Evolutionary conservation across 2,329 filamentous ascomycete genomes (phyloP).

Genomic region (Aphanocladium album): DNA sequence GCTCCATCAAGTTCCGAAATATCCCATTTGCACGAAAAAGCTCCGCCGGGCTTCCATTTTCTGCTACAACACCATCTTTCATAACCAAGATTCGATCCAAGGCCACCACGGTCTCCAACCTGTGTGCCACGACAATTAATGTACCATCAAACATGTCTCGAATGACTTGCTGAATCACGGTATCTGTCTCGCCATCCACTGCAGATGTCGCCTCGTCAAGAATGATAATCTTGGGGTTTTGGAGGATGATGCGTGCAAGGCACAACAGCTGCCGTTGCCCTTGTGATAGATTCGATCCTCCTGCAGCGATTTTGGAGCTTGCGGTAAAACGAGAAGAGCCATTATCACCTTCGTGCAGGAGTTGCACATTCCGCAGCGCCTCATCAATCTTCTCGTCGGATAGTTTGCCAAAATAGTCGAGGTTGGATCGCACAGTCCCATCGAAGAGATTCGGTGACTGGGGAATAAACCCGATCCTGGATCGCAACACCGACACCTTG

Average conservation of each 20-base stretch:
- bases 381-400: neutral
- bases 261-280: conserved; percentile 7
- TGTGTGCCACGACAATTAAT: conserved; percentile 4
- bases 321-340: neutral
- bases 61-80: neutral
- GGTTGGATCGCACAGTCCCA: neutral
- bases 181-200: conserved; percentile 7
- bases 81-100: neutral
- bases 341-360: neutral
- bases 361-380: neutral
- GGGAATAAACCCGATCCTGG: conserved; percentile 13
- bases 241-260: conserved; percentile 6
- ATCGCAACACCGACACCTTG: conserved; percentile 4
- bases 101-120: neutral
- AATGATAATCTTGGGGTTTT: neutral
- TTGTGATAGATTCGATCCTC: neutral
- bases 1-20: neutral
- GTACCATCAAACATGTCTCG: neutral
- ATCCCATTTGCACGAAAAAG: neutral
- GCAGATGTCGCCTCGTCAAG: conserved; percentile 6
- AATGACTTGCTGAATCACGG: neutral
- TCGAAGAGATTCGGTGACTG: conserved; percentile 10
- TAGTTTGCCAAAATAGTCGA: neutral
- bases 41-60: neutral
- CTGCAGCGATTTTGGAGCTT: neutral